phyloP scores from a whole-genome alignment of 106 monocot species.

The Vanilla planifolia region DNA sequence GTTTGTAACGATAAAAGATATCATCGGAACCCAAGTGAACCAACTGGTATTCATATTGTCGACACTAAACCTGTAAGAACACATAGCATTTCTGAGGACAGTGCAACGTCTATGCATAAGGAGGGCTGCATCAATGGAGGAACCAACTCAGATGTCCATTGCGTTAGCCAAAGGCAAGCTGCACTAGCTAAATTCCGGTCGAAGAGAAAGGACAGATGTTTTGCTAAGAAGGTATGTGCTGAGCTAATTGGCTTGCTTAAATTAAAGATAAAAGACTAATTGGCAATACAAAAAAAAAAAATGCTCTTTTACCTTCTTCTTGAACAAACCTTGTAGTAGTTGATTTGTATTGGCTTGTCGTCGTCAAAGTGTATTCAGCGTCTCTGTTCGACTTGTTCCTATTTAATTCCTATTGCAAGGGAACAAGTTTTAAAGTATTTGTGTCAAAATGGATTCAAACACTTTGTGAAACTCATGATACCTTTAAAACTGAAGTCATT shows the following conservation, averaged over 20 bases:
- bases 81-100: neutral
- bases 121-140: conserved; percentile 6
- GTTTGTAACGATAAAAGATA: conserved; percentile 16
- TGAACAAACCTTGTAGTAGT: neutral
- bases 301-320: too few relatives aligned
- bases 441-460: neutral
- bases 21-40: conserved; percentile 9
- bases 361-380: neutral
- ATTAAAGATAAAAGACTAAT: neutral
- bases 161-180: conserved; percentile 48
- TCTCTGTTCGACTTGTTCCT: neutral
- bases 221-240: conserved; percentile 72
- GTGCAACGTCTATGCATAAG: conserved; percentile 1
- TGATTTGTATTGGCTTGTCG: neutral
- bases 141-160: conserved; percentile 4
- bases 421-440: neutral
- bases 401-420: neutral
- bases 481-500: neutral
- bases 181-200: conserved; percentile 76
- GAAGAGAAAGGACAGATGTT: conserved; percentile 91
- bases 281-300: neutral
- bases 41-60: neutral
- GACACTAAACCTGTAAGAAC: neutral
- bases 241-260: neutral
- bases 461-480: neutral